Base-by-base conservation (phyloP, 73 alveolate genomes). In the Halteria grandinella region DNA sequence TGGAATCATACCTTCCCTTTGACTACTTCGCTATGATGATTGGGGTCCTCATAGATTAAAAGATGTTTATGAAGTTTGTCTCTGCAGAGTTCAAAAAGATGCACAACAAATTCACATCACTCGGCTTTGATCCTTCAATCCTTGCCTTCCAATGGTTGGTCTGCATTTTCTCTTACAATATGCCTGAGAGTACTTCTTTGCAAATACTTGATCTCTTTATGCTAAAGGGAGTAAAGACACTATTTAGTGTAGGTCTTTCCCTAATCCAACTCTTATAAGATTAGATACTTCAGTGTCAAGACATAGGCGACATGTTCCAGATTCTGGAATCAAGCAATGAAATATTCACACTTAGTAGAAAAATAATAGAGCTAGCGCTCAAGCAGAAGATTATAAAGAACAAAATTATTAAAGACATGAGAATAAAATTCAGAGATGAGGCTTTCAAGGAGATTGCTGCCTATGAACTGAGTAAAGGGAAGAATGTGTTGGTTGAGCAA, bases 61-160 rank as follows among this genome's bases (percentile, higher is more conserved):
- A 77, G 43, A 74, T 66, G 7, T 64, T 77, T 43, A 39, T 41
- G 69, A 33, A 47, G 27, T 17, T 77, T 2, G 55, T 77, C 3
- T 34, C 29, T 0, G 32, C 27, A 14, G 40, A 77, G 23, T 54
- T 33, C 37, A 40, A 39, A 25, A 43, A 12, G 12, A 31, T 77
- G 0, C 58, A n/a, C 18, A 29, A 64, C 4, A 48, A 49, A 47
- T 45, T 77, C 17, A 3, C 37, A 33, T 31, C 31, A 7, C 15
- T 77, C 43, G 69, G 69, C 0, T 29, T 77, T 24, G 89, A 77
- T 50, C 62, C 80, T 23, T 28, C 51, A 0, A 74, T 77, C n/a
- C 58, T 62, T 15, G 83, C 89, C 5, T 74, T 77, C 12, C 55
- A 77, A 37, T 77, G 89, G 83, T 62, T 77, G 41, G 74, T 77